A percentile compares a stretch with the other conserved stretches of the same genome.
Conservation (phyloP, 352 stramenopile species). For the Aphanomyces cochlioides region DNA sequence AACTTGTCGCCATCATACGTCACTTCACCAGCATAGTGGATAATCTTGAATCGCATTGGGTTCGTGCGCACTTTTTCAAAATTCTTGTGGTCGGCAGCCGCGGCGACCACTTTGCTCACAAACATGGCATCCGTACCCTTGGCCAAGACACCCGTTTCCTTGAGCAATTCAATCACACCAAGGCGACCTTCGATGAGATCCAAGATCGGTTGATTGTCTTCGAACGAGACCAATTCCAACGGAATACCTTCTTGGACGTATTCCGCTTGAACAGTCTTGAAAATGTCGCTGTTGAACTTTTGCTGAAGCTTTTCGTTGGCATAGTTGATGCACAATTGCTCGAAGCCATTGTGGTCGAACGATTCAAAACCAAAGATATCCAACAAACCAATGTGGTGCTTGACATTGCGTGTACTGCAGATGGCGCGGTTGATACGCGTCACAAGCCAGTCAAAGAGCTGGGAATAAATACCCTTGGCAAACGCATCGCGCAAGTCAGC, state of each 20-base stretch:
- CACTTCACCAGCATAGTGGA: conserved; percentile 79
- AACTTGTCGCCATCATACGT: conserved; percentile 75
- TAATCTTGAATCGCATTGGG: conserved; percentile 72
- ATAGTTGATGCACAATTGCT: conserved; percentile 92
- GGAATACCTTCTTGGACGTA: conserved; percentile 92
- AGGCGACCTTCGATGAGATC: conserved; percentile 85
- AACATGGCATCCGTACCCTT: conserved; percentile 80
- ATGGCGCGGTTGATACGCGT: conserved; percentile 77
- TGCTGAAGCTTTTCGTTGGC: conserved; percentile 89
- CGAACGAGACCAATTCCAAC: conserved; percentile 80
- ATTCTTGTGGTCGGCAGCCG: conserved; percentile 71
- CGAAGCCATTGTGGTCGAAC: conserved; percentile 85
- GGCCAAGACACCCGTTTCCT: conserved; percentile 93
- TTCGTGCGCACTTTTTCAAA: conserved; percentile 85
- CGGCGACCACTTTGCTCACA: conserved; percentile 74
- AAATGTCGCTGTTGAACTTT: conserved; percentile 90
- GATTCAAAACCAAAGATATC: conserved; percentile 97
- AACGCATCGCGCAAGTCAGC: conserved; percentile 87
- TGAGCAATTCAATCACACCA: conserved; percentile 90
- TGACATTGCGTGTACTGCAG: conserved; percentile 66
- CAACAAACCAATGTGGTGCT: conserved; percentile 87
- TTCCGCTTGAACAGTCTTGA: conserved; percentile 93
- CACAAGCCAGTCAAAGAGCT: conserved; percentile 96
- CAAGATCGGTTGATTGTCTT: conserved; percentile 89
- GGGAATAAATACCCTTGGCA: conserved; percentile 94